A percentile compares a stretch with the other conserved stretches of the same genome.
Evolutionary conservation across 352 stramenopile genomes (phyloP).

Genomic region (Thraustochytrium striatum): DNA sequence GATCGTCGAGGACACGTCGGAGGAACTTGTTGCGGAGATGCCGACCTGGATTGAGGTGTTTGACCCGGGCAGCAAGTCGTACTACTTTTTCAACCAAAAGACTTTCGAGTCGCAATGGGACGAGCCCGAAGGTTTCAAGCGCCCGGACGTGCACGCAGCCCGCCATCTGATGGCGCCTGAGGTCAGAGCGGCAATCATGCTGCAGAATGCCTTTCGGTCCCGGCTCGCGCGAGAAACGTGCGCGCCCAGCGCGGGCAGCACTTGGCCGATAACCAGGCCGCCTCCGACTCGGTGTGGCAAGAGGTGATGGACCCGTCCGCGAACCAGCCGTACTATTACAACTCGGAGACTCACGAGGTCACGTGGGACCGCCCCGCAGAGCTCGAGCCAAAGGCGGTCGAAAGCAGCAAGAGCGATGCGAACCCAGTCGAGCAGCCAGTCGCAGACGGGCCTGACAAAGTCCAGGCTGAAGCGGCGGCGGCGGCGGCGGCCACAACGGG

Average conservation of each 20-base stretch:
- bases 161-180: slow-evolving; percentile 31
- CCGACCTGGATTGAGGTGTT: slow-evolving; percentile 45
- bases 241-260: background rate
- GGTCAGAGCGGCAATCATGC: slow-evolving; percentile 15
- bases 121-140: slow-evolving; percentile 7
- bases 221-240: background rate
- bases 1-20: background rate
- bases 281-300: background rate
- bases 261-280: background rate
- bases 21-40: background rate
- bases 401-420: background rate
- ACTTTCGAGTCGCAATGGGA: slow-evolving; percentile 23
- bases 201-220: slow-evolving; percentile 14
- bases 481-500: no score
- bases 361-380: background rate
- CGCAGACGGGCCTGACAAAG: no score
- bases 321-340: background rate
- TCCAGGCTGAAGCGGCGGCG: no score
- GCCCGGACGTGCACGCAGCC: background rate
- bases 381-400: background rate
- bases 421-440: no score
- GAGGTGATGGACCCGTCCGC: background rate
- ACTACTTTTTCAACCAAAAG: slow-evolving; percentile 40
- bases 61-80: background rate
- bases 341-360: background rate